Base-by-base conservation (phyloP, 441 rosid species). In the Mallotus japonicus region DNA sequence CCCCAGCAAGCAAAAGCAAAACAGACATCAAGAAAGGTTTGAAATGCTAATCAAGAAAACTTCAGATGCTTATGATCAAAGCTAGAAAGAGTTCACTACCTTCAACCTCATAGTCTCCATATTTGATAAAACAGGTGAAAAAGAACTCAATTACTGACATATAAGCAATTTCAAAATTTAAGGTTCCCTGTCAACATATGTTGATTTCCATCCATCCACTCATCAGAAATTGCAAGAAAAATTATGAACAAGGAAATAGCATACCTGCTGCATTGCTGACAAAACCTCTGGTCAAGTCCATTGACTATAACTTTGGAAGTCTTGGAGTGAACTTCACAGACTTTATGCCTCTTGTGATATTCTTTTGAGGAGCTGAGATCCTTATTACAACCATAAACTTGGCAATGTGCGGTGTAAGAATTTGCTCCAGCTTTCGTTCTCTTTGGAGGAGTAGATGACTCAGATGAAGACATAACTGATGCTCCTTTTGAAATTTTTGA, bases 231-330 rank as follows among this genome's bases (percentile, higher is more conserved):
- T n/a, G 10, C 19, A 66, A 47, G 49, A n/a, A 8, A 24, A 60
- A 28, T 17, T 57, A n/a, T 55, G 15, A 58, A 6, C 16, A 19
- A 24, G 28, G 20, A 51, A 42, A 17, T 47, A 68, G 78, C 80
- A 60, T 71, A 88, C 92, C 95, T 87, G 84, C 95, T 89, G 71
- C 95, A 89, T 76, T 89, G 95, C 77, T 89, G 92, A 78, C 93
- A 89, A 78, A 89, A 87, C 76, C 93, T 84, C 79, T 87, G 85
- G 55, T 89, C 93, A 6, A 84, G 71, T 65, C 89, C 89, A 64
- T 84, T 84, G n/a, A 89, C 92, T 53, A 88, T 79, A 22, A 88
- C 92, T 83, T 81, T 85, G 7, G 88, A 62, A 3, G 86, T 78
- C 80, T 87, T 88, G 28, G 90, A 86, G 79, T 89, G 91, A 83